These are phyloP conservation scores for Aspergillus sparsus DNA, from an alignment of 495 filamentous ascomycete species.

Conservation along the genomic window DNA sequence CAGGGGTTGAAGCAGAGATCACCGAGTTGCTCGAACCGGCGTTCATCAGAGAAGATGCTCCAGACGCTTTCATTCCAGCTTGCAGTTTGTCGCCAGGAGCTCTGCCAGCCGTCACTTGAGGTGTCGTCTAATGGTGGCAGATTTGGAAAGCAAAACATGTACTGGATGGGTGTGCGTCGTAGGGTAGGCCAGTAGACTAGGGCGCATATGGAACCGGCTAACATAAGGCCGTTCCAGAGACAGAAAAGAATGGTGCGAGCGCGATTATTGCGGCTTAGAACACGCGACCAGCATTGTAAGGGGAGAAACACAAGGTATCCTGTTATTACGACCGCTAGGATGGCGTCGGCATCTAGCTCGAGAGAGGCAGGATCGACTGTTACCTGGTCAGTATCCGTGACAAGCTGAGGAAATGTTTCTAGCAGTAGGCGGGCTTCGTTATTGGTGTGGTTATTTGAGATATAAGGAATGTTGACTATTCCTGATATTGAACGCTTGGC, in stretches of 20 bases:
- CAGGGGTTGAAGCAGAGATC: constrained; percentile 38
- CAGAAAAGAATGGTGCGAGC: constrained; percentile 33
- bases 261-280: constrained; percentile 27
- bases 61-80: constrained; percentile 37
- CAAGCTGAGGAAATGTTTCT: constrained; percentile 27
- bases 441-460: constrained; percentile 24
- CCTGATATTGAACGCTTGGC: constrained; percentile 16
- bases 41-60: constrained; percentile 29
- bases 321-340: constrained; percentile 40
- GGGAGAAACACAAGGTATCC: constrained; percentile 42
- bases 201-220: constrained; percentile 33
- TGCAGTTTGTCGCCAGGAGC: constrained; percentile 25
- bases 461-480: constrained; percentile 30
- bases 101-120: constrained; percentile 35
- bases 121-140: constrained; percentile 25
- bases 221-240: constrained; percentile 37
- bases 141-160: constrained; percentile 38
- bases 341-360: constrained; percentile 38
- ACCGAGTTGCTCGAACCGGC: constrained; percentile 25
- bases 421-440: constrained; percentile 19
- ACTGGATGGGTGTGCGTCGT: constrained; percentile 26
- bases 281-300: constrained; percentile 38
- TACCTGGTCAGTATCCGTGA: constrained; percentile 28
- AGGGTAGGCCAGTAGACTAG: constrained; percentile 28
- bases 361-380: constrained; percentile 29